Evolutionary conservation across 768 basidiomycete species (phyloP).

Genomic region (Dendrothele bispora): DNA sequence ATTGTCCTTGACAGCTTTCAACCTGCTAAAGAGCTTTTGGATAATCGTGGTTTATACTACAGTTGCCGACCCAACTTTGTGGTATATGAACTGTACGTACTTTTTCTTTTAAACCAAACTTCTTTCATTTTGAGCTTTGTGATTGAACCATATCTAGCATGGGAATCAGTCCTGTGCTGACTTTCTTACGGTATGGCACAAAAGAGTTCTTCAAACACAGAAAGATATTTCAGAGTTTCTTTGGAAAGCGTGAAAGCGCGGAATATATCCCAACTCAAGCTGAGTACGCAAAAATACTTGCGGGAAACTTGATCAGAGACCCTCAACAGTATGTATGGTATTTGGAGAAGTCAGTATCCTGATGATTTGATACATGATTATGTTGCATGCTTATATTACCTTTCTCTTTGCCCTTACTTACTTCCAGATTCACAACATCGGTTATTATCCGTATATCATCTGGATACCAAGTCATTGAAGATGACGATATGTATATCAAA

Average conservation of each 20-base stretch:
- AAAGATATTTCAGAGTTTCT: constrained; percentile 18
- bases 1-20: constrained; percentile 22
- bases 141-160: constrained; percentile 13
- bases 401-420: too few species aligned
- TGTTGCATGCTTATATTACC: too few species aligned
- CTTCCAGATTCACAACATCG: constrained; percentile 21
- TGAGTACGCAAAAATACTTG: constrained; percentile 30
- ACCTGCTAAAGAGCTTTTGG: constrained; percentile 27
- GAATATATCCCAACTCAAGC: constrained; percentile 27
- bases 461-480: constrained; percentile 20
- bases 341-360: too few species aligned
- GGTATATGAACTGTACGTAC: constrained; percentile 18
- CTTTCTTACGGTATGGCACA: constrained; percentile 21
- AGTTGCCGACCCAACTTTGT: constrained; percentile 22
- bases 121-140: too few species aligned
- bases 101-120: neutral
- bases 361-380: too few species aligned
- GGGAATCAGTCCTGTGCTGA: constrained; percentile 15
- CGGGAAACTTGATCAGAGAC: constrained; percentile 23
- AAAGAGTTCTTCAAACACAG: constrained; percentile 21
- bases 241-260: too few species aligned
- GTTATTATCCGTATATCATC: constrained; percentile 21
- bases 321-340: constrained; percentile 16
- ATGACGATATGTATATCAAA: constrained; percentile 19
- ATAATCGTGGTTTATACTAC: constrained; percentile 25